A percentile compares a stretch with the other conserved stretches of the same genome.
Evolutionary conservation across 1,284 basidiomycete species (phyloP).

Genomic region (Athelia psychrophila): DNA sequence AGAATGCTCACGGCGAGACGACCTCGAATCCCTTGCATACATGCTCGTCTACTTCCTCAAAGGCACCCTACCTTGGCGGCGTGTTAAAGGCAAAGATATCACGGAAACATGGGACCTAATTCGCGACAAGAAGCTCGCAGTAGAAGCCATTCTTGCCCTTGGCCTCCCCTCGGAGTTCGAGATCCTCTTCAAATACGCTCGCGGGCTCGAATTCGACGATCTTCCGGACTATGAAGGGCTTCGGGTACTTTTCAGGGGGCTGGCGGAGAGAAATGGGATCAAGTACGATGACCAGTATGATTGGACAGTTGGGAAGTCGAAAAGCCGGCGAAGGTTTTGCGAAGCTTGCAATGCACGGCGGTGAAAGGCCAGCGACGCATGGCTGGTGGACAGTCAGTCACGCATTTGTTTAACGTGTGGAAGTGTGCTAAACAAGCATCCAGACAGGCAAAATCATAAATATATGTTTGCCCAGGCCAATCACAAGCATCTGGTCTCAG

Average conservation of each 20-base stretch:
- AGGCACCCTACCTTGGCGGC: conserved; percentile 89
- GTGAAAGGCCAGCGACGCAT: conserved; percentile 8
- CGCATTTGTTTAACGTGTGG: too few species aligned
- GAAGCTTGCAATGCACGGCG: conserved; percentile 36
- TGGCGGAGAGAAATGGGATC: conserved; percentile 50
- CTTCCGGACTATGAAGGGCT: conserved; percentile 89
- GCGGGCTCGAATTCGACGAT: conserved; percentile 87
- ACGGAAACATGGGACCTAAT: conserved; percentile 81
- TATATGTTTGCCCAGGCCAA: too few species aligned
- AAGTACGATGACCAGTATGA: conserved; percentile 53
- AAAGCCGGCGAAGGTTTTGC: conserved; percentile 24
- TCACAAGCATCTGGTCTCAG: too few species aligned
- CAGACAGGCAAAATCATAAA: too few species aligned
- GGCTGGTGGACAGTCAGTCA: not conserved
- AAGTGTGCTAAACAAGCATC: too few species aligned
- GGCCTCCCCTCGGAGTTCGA: conserved; percentile 88
- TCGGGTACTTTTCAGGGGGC: conserved; percentile 73
- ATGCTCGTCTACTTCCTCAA: conserved; percentile 93
- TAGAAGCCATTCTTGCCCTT: conserved; percentile 67
- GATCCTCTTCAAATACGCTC: conserved; percentile 82
- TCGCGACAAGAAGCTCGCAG: conserved; percentile 63
- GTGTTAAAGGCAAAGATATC: conserved; percentile 74
- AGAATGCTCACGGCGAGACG: conserved; percentile 89
- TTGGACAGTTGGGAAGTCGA: conserved; percentile 31
- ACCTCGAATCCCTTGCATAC: conserved; percentile 90